Evolutionary conservation across 768 basidiomycete species (phyloP).

Genomic region (Agaricus subrufescens): DNA sequence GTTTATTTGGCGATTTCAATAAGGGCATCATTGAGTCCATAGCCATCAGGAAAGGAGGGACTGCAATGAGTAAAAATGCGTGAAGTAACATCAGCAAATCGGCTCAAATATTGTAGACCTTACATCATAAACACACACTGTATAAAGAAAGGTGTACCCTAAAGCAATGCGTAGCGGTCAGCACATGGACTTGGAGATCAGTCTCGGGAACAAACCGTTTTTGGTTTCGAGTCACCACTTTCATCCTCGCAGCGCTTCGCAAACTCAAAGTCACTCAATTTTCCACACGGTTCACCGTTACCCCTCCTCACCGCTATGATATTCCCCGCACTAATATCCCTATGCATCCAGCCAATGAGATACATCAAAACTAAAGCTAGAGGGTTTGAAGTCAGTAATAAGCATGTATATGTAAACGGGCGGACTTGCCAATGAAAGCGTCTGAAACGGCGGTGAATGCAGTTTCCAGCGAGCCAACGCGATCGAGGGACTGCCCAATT

Average conservation of each 20-base stretch:
- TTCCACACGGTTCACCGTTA: not conserved
- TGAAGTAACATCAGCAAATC: no score
- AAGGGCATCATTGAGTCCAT: no score
- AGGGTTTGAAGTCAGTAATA: no score
- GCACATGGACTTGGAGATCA: not conserved
- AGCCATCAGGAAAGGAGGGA: no score
- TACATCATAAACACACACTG: no score
- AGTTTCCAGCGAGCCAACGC: slow-evolving; percentile 20
- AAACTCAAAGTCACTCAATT: slow-evolving; percentile 11
- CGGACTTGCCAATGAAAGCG: not conserved
- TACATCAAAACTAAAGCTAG: slow-evolving; percentile 6
- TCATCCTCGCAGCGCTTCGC: not conserved
- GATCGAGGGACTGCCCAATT: slow-evolving; percentile 14
- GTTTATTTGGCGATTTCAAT: no score
- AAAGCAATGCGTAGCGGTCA: not conserved
- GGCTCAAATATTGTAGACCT: no score
- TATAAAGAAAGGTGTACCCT: slow-evolving; percentile 12
- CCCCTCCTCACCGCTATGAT: not conserved
- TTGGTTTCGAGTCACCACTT: not conserved
- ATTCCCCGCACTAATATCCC: slow-evolving; percentile 8
- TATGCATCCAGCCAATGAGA: slow-evolving; percentile 9
- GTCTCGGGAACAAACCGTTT: not conserved
- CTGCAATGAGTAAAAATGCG: no score
- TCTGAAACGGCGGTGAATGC: not conserved
- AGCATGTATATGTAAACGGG: not conserved